phyloP scores from a whole-genome alignment of 345 rosid genomes.

The Noccaea bulbosa region DNA sequence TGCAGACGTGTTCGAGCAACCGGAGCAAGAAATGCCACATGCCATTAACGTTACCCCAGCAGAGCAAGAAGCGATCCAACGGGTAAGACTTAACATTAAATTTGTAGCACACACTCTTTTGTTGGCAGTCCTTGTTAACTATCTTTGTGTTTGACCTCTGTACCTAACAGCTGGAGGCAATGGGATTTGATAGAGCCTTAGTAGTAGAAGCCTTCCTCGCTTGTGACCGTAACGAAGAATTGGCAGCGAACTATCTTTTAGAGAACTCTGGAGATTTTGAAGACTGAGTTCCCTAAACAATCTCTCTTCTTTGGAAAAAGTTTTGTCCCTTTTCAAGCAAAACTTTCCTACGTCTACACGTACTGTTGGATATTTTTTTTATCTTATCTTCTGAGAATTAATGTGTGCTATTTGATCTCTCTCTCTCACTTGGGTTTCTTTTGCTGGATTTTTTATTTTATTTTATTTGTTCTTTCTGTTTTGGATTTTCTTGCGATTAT shows the following conservation, averaged over 20 bases:
- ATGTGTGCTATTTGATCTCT: constrained; percentile 23
- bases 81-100: constrained; percentile 50
- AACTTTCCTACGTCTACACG: background rate
- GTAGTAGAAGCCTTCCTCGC: constrained; percentile 99
- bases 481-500: constrained; percentile 18
- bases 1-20: constrained; percentile 85
- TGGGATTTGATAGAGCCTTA: constrained; percentile 95
- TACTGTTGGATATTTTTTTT: constrained; percentile 18
- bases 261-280: constrained; percentile 95
- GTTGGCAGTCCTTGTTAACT: background rate
- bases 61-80: constrained; percentile 88
- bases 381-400: constrained; percentile 9
- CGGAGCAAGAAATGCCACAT: constrained; percentile 92
- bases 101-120: background rate
- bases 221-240: constrained; percentile 94
- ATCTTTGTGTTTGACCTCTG: constrained; percentile 6
- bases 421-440: constrained; percentile 3
- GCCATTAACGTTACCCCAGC: constrained; percentile 89
- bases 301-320: constrained; percentile 5
- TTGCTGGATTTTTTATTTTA: background rate
- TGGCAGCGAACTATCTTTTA: constrained; percentile 96
- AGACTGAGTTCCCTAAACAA: constrained; percentile 54
- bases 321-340: constrained; percentile 33
- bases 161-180: constrained; percentile 72
- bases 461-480: background rate